Evolutionary conservation across 176 grass and related monocot species (phyloP), one percentile per base, ranked within the genome.

Genomic region (Dendrocalamus sinicus): DNA sequence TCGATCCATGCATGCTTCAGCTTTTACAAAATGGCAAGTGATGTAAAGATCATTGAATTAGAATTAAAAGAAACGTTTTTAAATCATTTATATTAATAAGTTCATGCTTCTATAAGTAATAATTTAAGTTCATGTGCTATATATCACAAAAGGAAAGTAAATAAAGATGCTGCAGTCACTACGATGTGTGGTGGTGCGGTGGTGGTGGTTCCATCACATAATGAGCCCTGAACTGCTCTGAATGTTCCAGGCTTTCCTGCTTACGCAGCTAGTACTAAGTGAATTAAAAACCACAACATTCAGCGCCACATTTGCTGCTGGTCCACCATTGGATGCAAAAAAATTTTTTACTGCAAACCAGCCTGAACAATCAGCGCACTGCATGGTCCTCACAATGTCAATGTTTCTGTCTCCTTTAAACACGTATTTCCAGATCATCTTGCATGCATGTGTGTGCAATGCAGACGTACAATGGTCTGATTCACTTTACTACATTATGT

Each of bases 211-310:
- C 68, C 43, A 73, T 76, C 61, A 68, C 68, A 80, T 91, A 88
- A 91, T 88, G 89, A 81, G 81, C 52, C 80, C 86, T 87, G 52
- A 80, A 63, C 70, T 54, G 52, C 85, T 70, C 81, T 84, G 58
- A 46, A 69, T 55, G 75, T 60, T 62, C 69, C 89, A 80, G 75
- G 70, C 85, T 62, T 75, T 83, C 80, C 89, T 90, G 80, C 80
- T 62, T 81, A 76, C 45, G 76, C 51, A 84, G 45, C 46, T 66
- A 12, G 83, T 65, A 44, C 58, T 66, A 82, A 60, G 12, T 48
- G 57, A 73, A 80, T 68, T 79, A 39, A 87, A 90, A 52, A 59
- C 54, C 48, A 17, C 79, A 83, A 83, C 84, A 83, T 83, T 59
- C 75, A 79, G 28, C 52, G 30, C 75, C 44, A 39, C 53, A 60